Evolutionary conservation across 2,329 filamentous ascomycete genomes (phyloP), one percentile per base, ranked within the genome.

Genomic region (Biscogniauxia marginata): DNA sequence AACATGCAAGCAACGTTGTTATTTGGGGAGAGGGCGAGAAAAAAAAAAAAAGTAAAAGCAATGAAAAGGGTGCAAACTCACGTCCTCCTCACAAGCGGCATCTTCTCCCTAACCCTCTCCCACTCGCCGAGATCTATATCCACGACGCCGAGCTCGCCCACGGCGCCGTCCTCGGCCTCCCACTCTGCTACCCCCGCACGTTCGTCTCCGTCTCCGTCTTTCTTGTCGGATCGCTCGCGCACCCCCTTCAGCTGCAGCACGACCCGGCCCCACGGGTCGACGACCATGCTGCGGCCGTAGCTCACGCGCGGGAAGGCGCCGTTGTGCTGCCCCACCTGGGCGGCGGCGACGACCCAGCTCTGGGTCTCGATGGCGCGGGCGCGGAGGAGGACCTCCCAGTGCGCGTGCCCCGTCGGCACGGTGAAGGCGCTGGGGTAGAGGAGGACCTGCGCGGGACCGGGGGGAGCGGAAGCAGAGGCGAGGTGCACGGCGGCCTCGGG

Each of bases 401-500:
- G 93, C 1, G 90, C 90, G 55, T 79, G 80, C 0, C 93, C 93
- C 0, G 93, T 97, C 1, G 88, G 85, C 0, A 96, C 82, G 0
- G 93, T 96, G 69, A 97, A 98, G 3, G 93, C 93, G 5, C 90
- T 93, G 0, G 93, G 93, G 69, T 93, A 97, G 0, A 91, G 85
- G 50, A 97, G 77, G 52, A 96, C 77, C 60, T 96, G 86, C 1
- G 91, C 91, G 4, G 25, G 39, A 25, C 9, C 3, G 22, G 4
- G 50, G 24, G 20, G 50, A 18, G 43, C 43, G 2, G 39, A 2
- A n/a, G 55, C 20, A 9, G 44, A 44, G 5, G 69, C 0, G 75
- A 96, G 79, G 1, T 84, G 80, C 8, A 95, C 72, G 0, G 85
- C 83, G 7, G 89, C 83, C 69, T 96, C 91, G 0, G 91, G 84